Conservation (phyloP, 2,329 filamentous ascomycete genomes). For the Trichoderma cornu-damae region DNA sequence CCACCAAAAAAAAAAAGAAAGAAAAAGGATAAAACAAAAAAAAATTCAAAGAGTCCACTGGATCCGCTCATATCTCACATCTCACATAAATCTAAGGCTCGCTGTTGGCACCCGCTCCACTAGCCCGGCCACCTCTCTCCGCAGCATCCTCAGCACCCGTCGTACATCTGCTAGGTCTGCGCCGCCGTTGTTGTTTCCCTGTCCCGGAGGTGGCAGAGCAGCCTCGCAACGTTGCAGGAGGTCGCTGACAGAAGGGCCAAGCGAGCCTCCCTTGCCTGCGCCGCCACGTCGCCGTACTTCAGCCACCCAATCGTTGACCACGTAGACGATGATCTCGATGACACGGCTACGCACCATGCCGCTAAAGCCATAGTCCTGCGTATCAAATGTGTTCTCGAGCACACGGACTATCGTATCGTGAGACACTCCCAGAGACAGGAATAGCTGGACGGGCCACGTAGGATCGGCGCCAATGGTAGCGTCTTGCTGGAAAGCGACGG, state of each 20-base stretch:
- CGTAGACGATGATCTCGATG: slow-evolving; percentile 50
- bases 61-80: slow-evolving; percentile 14
- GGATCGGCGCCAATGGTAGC: slow-evolving; percentile 52
- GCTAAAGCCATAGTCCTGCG: slow-evolving; percentile 55
- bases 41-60: slow-evolving; percentile 7
- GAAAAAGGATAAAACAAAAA: not conserved
- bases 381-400: slow-evolving; percentile 53
- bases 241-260: slow-evolving; percentile 44
- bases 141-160: slow-evolving; percentile 39
- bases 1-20: not conserved
- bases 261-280: slow-evolving; percentile 35
- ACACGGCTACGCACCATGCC: slow-evolving; percentile 46
- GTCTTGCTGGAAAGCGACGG: slow-evolving; percentile 54
- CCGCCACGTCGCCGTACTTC: slow-evolving; percentile 46
- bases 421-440: slow-evolving; percentile 51
- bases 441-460: slow-evolving; percentile 53
- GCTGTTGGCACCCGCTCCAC: slow-evolving; percentile 40
- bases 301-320: slow-evolving; percentile 46
- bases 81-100: slow-evolving; percentile 44
- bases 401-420: slow-evolving; percentile 53
- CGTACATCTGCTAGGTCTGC: slow-evolving; percentile 42
- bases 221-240: slow-evolving; percentile 48
- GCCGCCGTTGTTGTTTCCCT: slow-evolving; percentile 42
- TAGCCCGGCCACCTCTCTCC: slow-evolving; percentile 42
- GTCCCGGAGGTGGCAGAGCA: slow-evolving; percentile 37